Conservation (phyloP, 2,329 filamentous ascomycete species). For the Cytospora chrysosperma region DNA sequence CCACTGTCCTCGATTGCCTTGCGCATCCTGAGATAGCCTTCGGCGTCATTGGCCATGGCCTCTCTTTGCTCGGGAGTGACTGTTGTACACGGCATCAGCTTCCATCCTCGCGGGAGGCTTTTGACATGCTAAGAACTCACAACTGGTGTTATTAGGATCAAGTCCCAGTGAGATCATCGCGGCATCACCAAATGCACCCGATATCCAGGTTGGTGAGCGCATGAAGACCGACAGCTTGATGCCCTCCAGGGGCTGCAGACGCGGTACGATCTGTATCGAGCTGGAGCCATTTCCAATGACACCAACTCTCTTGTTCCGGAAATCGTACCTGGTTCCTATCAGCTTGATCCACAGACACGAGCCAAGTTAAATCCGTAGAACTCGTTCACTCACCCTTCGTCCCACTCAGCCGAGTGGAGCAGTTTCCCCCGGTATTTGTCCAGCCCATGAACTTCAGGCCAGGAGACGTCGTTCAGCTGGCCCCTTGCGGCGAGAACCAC, state of each 20-base stretch:
- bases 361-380: background rate
- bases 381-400: constrained; percentile 33
- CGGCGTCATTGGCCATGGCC: constrained; percentile 38
- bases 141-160: constrained; percentile 38
- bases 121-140: constrained; percentile 32
- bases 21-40: constrained; percentile 40
- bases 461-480: constrained; percentile 42
- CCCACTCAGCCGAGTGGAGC: constrained; percentile 48
- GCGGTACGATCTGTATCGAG: constrained; percentile 52
- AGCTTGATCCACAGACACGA: background rate
- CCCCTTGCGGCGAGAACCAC: constrained; percentile 44
- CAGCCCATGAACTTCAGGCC: constrained; percentile 45
- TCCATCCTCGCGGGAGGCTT: too few species aligned
- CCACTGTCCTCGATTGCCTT: constrained; percentile 45
- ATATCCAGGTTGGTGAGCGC: constrained; percentile 49
- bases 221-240: constrained; percentile 45
- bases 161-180: constrained; percentile 44
- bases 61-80: constrained; percentile 40
- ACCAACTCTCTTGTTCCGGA: constrained; percentile 47
- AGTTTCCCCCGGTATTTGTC: constrained; percentile 42
- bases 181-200: constrained; percentile 45
- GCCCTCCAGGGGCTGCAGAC: constrained; percentile 45
- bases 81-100: constrained; percentile 24
- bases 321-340: constrained; percentile 40
- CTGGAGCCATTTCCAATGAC: constrained; percentile 54